Percentiles rank a stretch among this genome's conserved stretches.
Evolutionary conservation across 2,329 filamentous ascomycete genomes (phyloP).

Genomic region (Westerdykella sp.): DNA sequence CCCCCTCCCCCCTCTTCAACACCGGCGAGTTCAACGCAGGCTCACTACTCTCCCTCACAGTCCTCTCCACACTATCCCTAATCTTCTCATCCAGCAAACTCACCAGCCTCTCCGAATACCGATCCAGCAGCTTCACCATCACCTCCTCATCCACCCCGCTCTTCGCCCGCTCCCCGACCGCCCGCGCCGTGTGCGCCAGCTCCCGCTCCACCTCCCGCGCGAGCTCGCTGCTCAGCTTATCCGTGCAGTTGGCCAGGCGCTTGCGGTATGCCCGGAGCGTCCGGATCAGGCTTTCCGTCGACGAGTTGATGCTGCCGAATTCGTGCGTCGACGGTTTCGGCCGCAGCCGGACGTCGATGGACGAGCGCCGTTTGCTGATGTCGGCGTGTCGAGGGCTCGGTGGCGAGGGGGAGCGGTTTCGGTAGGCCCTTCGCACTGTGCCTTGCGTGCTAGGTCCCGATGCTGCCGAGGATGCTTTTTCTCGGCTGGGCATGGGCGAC

Average conservation of each 20-base stretch:
- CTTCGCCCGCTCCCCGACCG: conserved; percentile 40
- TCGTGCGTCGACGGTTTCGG: conserved; percentile 37
- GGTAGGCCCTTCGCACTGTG: conserved; percentile 22
- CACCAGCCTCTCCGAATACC: conserved; percentile 68
- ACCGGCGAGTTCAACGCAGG: conserved; percentile 3
- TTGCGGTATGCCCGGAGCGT: conserved; percentile 55
- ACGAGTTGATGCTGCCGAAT: conserved; percentile 29
- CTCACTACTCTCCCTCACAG: conserved; percentile 31
- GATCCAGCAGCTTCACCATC: conserved; percentile 58
- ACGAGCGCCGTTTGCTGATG: conserved; percentile 40
- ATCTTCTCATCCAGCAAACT: conserved; percentile 68
- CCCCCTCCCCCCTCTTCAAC: too few relatives aligned
- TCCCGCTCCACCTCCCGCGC: conserved; percentile 54
- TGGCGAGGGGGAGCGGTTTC: conserved; percentile 40
- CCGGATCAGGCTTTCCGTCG: conserved; percentile 53
- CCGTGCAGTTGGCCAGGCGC: conserved; percentile 47
- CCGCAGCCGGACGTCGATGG: conserved; percentile 46
- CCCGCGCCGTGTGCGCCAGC: conserved; percentile 44
- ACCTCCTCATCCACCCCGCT: conserved; percentile 38
- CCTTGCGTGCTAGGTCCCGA: conserved; percentile 9
- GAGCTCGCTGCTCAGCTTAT: conserved; percentile 41
- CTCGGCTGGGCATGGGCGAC: conserved; percentile 28
- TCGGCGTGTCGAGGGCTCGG: conserved; percentile 34
- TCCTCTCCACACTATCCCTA: conserved; percentile 34
- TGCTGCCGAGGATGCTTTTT: conserved; percentile 13